Evolutionary conservation across 1,284 basidiomycete genomes (phyloP), one percentile per base, ranked within the genome.

Genomic region (Rhodotorula sp.): DNA sequence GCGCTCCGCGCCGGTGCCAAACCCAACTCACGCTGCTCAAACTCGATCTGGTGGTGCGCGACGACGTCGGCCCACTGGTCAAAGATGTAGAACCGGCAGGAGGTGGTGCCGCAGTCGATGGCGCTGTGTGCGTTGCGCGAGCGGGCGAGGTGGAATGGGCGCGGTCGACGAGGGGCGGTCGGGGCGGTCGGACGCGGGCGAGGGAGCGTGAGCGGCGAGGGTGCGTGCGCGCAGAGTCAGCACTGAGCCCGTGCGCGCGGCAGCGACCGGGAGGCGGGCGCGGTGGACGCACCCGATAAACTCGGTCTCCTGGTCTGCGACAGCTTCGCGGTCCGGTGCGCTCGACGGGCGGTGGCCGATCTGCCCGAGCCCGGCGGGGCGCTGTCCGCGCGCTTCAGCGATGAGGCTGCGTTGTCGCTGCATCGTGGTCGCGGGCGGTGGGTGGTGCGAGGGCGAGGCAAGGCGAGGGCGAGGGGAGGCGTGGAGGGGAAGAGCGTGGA

Each of bases 41-140:
- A 95, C 80, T 96, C 93, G 52, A 79, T 78, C n/a, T 80, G 80
- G 64, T 80, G 78, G 50, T 76, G 76, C 3, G 90, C 89, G 69
- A 96, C 83, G 75, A 97, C 90, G 77, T 93, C 86, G 44, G 94
- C 95, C 77, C 89, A 83, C 78, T 89, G 84, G 84, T 99, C 71
- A 60, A 75, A 75, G 68, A 75, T 75, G 71, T 75, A 75, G 69
- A 75, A 75, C 16, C 73, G 57, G 61, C 64, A 67, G 10, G 67
- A 69, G 4, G 64, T 70, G 20, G 73, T 75, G 6, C 73, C 73
- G 55, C 66, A 69, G 64, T 75, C 73, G 65, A 75, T 71, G 10
- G 71, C 65, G 46, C 73, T 72, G 52, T 55, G 9, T 2, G 9
- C 18, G 8, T 16, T 2, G 9, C 18, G 8, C n/a, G 48, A 11